Percentiles rank a stretch among this genome's conserved stretches.
Evolutionary conservation across 805 yeast species (phyloP).

Genomic region (Starmerella cellae): DNA sequence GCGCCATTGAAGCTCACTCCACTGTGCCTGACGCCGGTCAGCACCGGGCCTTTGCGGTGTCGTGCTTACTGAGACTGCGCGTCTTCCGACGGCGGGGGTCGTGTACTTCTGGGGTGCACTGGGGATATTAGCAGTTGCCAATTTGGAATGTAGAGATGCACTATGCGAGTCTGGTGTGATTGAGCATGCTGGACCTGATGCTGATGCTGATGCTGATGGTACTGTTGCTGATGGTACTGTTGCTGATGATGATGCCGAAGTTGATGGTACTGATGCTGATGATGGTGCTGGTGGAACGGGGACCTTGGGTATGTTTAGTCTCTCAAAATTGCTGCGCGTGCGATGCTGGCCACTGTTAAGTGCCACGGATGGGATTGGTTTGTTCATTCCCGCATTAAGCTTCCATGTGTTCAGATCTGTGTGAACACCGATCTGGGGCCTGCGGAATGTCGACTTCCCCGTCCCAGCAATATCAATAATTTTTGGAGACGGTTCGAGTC

Average conservation of each 20-base stretch:
- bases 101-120: too few relatives aligned
- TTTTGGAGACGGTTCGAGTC: not conserved
- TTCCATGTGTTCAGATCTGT: not conserved
- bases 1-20: slow-evolving; percentile 14
- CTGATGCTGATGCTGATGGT: too few relatives aligned
- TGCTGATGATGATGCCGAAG: too few relatives aligned
- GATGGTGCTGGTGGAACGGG: not conserved
- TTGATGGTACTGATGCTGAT: too few relatives aligned
- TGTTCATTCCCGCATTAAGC: not conserved
- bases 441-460: not conserved
- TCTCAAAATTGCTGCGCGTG: not conserved
- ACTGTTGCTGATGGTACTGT: too few relatives aligned
- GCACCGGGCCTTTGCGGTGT: too few relatives aligned
- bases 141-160: too few relatives aligned
- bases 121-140: too few relatives aligned
- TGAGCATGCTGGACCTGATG: too few relatives aligned
- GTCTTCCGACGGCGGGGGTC: not conserved
- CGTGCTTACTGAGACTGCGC: not conserved
- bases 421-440: not conserved
- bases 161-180: too few relatives aligned
- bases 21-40: too few relatives aligned
- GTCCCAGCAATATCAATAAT: not conserved
- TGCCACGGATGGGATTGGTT: not conserved
- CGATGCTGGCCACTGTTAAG: not conserved
- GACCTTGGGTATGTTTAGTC: not conserved